Evolutionary conservation across 23 red algal species (phyloP).

Genomic region (Gracilaria caudata): DNA sequence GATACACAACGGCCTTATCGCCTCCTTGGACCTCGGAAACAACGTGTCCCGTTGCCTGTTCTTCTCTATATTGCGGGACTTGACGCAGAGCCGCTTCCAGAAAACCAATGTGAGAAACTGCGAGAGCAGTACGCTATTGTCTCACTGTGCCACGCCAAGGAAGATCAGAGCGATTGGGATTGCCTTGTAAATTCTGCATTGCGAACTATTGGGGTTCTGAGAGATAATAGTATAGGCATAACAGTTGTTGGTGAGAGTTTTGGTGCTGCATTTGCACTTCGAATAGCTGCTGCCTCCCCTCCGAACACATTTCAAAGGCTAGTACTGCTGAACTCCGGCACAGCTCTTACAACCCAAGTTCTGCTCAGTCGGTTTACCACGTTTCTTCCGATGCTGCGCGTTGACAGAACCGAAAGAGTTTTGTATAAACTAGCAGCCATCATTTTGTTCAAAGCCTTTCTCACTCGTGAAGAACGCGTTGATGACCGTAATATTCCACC

Average conservation of each 20-base stretch:
- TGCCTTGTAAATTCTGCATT: constrained; percentile 9
- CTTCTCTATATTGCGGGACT: constrained; percentile 59
- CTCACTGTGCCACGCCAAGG: not conserved
- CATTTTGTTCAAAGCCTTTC: constrained; percentile 41
- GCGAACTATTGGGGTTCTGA: not conserved
- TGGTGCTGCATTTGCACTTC: constrained; percentile 64
- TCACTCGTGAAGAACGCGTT: constrained; percentile 19
- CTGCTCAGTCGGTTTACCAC: constrained; percentile 3
- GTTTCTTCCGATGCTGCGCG: constrained; percentile 46
- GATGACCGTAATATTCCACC: constrained; percentile 30
- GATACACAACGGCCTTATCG: not conserved
- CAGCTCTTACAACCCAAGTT: constrained; percentile 22
- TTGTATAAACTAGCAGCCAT: constrained; percentile 37
- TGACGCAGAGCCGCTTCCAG: constrained; percentile 32
- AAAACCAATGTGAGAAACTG: constrained; percentile 17
- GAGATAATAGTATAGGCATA: not conserved
- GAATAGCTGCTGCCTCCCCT: constrained; percentile 45
- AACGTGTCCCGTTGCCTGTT: not conserved
- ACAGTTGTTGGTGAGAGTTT: constrained; percentile 67
- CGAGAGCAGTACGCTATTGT: constrained; percentile 26
- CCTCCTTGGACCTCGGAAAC: not conserved
- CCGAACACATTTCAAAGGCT: constrained; percentile 17
- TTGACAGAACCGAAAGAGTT: constrained; percentile 33
- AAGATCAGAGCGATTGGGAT: constrained; percentile 31
- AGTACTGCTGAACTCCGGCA: constrained; percentile 50